Conservation (phyloP, 371 early-diverging fungal species). For the Apophysomyces elegans region DNA sequence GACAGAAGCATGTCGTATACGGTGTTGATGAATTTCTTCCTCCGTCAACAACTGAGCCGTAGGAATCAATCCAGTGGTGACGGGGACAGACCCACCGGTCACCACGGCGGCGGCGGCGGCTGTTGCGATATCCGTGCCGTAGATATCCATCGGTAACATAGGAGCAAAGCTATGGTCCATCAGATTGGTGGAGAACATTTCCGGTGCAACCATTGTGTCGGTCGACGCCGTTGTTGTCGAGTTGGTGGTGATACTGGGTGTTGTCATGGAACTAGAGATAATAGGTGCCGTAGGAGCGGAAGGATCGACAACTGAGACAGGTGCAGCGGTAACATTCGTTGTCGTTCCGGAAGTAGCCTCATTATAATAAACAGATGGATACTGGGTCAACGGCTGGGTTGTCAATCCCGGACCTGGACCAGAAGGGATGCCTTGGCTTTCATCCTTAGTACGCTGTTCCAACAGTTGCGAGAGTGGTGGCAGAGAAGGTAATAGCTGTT, state of each 20-base stretch:
- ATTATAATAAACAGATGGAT: neutral
- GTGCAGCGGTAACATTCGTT: neutral
- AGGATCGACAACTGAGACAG: slow-evolving; percentile 23
- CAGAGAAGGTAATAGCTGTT: slow-evolving; percentile 36
- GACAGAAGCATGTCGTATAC: slow-evolving; percentile 13
- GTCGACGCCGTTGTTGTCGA: slow-evolving; percentile 26
- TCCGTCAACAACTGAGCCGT: neutral
- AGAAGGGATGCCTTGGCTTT: slow-evolving; percentile 4
- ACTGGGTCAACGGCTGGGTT: slow-evolving; percentile 2
- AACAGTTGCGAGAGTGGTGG: slow-evolving; percentile 42
- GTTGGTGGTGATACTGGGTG: slow-evolving; percentile 25
- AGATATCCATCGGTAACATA: slow-evolving; percentile 19
- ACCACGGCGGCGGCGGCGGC: slow-evolving; percentile 17
- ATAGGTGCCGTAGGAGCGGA: slow-evolving; percentile 11
- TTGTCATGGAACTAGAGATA: neutral
- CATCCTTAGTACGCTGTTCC: slow-evolving; percentile 2
- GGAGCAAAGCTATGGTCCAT: slow-evolving; percentile 1
- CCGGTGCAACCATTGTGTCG: slow-evolving; percentile 5
- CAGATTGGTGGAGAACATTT: slow-evolving; percentile 13
- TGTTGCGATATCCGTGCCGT: slow-evolving; percentile 10
- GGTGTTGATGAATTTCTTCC: slow-evolving; percentile 6
- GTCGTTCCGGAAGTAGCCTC: slow-evolving; percentile 1
- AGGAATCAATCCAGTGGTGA: neutral
- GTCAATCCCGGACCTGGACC: slow-evolving; percentile 4
- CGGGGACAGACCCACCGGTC: neutral